phyloP scores from a whole-genome alignment of 208 protist genomes.

The Leishmania arabica region DNA sequence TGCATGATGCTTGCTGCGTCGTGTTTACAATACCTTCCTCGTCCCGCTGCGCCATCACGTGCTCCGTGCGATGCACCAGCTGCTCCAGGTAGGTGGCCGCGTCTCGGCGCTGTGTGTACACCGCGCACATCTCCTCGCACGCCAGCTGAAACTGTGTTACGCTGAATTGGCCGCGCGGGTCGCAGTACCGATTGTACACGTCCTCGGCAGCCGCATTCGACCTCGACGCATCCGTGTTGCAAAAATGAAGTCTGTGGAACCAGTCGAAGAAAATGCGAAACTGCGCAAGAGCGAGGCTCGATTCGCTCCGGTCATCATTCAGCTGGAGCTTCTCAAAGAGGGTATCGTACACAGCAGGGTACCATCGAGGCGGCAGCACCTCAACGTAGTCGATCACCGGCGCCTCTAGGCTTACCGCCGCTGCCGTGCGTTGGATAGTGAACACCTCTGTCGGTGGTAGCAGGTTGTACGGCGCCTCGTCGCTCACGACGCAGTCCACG shows the following conservation, averaged over 20 bases:
- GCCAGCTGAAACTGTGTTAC: slow-evolving; percentile 53
- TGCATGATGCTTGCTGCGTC: neutral
- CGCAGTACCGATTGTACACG: slow-evolving; percentile 54
- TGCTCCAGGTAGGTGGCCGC: slow-evolving; percentile 53
- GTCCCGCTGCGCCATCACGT: slow-evolving; percentile 4
- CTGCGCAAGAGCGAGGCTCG: slow-evolving; percentile 31
- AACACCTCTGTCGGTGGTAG: slow-evolving; percentile 57
- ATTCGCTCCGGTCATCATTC: slow-evolving; percentile 14
- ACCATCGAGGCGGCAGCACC: slow-evolving; percentile 29
- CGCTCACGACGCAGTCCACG: slow-evolving; percentile 68
- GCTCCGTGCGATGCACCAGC: slow-evolving; percentile 37
- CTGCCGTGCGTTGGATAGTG: slow-evolving; percentile 36
- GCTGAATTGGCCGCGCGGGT: slow-evolving; percentile 47
- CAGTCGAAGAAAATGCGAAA: slow-evolving; percentile 80
- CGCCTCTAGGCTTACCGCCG: slow-evolving; percentile 40
- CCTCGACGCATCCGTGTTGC: slow-evolving; percentile 54
- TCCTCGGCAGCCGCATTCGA: slow-evolving; percentile 50
- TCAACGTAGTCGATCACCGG: slow-evolving; percentile 61
- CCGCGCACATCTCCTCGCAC: slow-evolving; percentile 52
- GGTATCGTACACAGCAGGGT: slow-evolving; percentile 57
- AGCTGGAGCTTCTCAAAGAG: slow-evolving; percentile 43
- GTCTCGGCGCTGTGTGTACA: slow-evolving; percentile 50
- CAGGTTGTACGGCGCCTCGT: slow-evolving; percentile 65
- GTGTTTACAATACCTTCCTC: neutral
- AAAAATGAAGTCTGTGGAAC: slow-evolving; percentile 70